A percentile compares a stretch with the other conserved stretches of the same genome.
These are phyloP conservation scores for Axilococcus clingmanii DNA, from an alignment of 139 green algal species.

Conservation along the genomic window DNA sequence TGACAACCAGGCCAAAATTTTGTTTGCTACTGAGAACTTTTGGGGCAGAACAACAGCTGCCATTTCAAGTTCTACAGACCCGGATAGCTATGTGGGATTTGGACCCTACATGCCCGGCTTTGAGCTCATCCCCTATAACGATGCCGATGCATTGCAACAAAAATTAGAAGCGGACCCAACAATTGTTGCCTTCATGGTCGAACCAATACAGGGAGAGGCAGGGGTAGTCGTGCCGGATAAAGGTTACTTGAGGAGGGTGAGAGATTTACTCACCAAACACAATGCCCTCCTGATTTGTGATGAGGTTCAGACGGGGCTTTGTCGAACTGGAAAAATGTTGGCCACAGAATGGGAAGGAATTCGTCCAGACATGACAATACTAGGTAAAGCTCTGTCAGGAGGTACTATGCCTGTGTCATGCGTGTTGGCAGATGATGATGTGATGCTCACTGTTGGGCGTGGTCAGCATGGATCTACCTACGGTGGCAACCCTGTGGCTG, in stretches of 20 bases:
- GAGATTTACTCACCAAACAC: slow-evolving; percentile 75
- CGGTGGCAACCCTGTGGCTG: slow-evolving; percentile 90
- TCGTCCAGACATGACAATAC: slow-evolving; percentile 84
- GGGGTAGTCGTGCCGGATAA: slow-evolving; percentile 86
- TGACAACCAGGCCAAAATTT: slow-evolving; percentile 76
- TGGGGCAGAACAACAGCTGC: slow-evolving; percentile 89
- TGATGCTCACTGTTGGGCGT: slow-evolving; percentile 78
- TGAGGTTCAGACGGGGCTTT: slow-evolving; percentile 97
- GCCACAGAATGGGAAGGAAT: slow-evolving; percentile 76
- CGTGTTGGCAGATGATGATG: slow-evolving; percentile 75
- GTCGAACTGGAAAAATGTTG: slow-evolving; percentile 81
- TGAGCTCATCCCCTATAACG: slow-evolving; percentile 91
- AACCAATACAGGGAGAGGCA: slow-evolving; percentile 92
- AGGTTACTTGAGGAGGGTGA: slow-evolving; percentile 69
- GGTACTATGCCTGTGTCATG: slow-evolving; percentile 87
- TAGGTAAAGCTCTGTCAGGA: slow-evolving; percentile 82
- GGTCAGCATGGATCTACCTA: slow-evolving; percentile 87
- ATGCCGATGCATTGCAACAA: slow-evolving; percentile 67
- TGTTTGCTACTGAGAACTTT: slow-evolving; percentile 94
- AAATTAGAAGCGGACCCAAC: slow-evolving; percentile 63
- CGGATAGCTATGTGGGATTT: slow-evolving; percentile 57
- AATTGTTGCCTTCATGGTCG: slow-evolving; percentile 95
- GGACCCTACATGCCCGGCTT: slow-evolving; percentile 93
- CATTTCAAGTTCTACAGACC: slow-evolving; percentile 81
- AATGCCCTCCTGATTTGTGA: slow-evolving; percentile 92